phyloP scores from a whole-genome alignment of 208 protist genomes.

The Novymonas esmeraldas region DNA sequence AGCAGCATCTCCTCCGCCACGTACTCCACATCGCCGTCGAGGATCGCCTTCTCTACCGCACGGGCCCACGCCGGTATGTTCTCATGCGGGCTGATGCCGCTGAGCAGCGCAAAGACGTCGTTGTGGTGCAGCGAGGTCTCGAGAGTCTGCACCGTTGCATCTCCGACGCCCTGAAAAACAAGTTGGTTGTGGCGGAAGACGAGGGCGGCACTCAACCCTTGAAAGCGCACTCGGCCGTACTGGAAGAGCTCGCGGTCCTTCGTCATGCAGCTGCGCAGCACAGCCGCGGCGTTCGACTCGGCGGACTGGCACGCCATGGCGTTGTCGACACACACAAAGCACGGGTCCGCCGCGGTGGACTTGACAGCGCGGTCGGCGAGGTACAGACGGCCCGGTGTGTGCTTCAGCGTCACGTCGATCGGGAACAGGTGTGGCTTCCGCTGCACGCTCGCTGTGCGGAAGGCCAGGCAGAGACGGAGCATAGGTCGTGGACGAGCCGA shows the following conservation, averaged over 20 bases:
- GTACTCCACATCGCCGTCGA: constrained; percentile 68
- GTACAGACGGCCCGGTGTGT: constrained; percentile 39
- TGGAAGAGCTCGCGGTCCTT: constrained; percentile 16
- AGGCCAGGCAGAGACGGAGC: constrained; percentile 15
- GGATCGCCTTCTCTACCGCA: constrained; percentile 20
- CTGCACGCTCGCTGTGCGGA: constrained; percentile 12
- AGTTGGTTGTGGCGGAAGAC: constrained; percentile 53
- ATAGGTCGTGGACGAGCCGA: constrained; percentile 12
- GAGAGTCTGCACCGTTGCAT: constrained; percentile 44
- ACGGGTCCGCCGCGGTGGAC: constrained; percentile 36
- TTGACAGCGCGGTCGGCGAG: constrained; percentile 85
- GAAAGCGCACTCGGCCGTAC: constrained; percentile 40
- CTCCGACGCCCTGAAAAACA: constrained; percentile 68
- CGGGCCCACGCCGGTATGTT: constrained; percentile 29
- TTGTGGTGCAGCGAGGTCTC: constrained; percentile 48
- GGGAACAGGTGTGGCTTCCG: constrained; percentile 21
- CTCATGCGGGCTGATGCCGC: constrained; percentile 37
- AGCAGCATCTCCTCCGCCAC: constrained; percentile 81
- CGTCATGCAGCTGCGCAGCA: constrained; percentile 19
- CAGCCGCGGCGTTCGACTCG: constrained; percentile 42
- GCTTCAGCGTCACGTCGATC: constrained; percentile 24
- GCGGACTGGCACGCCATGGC: constrained; percentile 46
- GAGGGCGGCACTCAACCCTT: constrained; percentile 50
- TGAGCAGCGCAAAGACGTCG: constrained; percentile 66
- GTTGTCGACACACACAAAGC: constrained; percentile 63